These are phyloP conservation scores for Microthlaspi erraticum DNA, from an alignment of 345 rosid genomes.

Conservation along the genomic window DNA sequence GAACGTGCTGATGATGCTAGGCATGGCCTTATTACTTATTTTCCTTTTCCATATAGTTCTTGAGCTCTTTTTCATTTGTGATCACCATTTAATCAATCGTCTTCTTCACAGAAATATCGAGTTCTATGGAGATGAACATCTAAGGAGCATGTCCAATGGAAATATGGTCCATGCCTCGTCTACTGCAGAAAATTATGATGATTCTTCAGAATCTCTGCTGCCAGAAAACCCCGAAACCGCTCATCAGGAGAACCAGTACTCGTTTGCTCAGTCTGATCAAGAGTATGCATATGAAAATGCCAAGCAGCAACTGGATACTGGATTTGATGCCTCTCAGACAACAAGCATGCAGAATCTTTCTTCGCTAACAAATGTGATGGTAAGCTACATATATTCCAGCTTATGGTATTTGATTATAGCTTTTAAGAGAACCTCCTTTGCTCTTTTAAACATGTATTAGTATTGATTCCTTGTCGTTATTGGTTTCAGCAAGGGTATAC, in stretches of 20 bases:
- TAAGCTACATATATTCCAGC: conserved; percentile 38
- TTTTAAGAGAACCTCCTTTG: not conserved
- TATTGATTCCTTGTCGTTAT: conserved; percentile 18
- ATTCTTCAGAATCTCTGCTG: conserved; percentile 65
- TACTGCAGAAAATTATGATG: conserved; percentile 59
- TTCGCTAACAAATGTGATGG: conserved; percentile 72
- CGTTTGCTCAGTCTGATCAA: conserved; percentile 65
- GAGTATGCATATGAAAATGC: conserved; percentile 67
- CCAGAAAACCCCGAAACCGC: conserved; percentile 61
- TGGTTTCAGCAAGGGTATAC: conserved; percentile 64
- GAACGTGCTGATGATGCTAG: conserved; percentile 70
- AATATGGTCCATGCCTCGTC: conserved; percentile 55
- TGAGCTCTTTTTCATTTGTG: not conserved
- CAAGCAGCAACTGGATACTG: conserved; percentile 58
- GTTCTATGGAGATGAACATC: conserved; percentile 76
- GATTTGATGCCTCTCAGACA: conserved; percentile 60
- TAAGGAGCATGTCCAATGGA: conserved; percentile 61
- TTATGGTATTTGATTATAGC: not conserved
- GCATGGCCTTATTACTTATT: conserved; percentile 41
- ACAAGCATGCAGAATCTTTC: conserved; percentile 68
- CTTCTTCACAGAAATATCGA: conserved; percentile 60
- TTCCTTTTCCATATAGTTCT: conserved; percentile 1
- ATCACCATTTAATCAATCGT: not conserved
- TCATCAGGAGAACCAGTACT: conserved; percentile 64
- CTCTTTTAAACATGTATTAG: too few relatives aligned